Evolutionary conservation across 176 grass and related monocot species (phyloP).

Genomic region (Leersia perrieri): DNA sequence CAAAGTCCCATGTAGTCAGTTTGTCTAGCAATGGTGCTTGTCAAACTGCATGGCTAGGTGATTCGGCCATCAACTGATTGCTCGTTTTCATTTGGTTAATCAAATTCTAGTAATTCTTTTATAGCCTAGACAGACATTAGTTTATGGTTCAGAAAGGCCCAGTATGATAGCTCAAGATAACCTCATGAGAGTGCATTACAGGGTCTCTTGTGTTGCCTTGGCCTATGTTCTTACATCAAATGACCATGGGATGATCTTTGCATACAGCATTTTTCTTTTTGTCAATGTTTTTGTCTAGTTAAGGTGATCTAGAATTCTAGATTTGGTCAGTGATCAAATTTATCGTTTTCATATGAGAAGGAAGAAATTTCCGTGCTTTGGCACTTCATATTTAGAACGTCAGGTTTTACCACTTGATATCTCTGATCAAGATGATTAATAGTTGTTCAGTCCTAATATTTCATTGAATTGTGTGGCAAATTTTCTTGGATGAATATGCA

Average conservation of each 20-base stretch:
- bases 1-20: neutral
- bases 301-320: neutral
- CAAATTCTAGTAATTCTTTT: no score
- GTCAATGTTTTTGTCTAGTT: neutral
- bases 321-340: neutral
- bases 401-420: neutral
- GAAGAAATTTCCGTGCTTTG: neutral
- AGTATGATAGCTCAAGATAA: neutral
- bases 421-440: neutral
- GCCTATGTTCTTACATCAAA: neutral
- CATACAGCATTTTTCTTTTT: neutral
- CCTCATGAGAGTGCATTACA: neutral
- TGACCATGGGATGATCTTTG: neutral
- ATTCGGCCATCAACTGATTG: neutral
- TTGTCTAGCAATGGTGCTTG: neutral
- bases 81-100: no score
- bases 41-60: neutral
- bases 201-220: neutral
- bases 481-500: neutral
- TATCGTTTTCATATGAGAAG: neutral
- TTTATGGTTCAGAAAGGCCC: neutral
- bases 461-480: neutral
- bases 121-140: neutral
- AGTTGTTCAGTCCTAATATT: neutral
- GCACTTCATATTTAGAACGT: neutral